A percentile compares a stretch with the other conserved stretches of the same genome.
Conservation (phyloP, 371 early-diverging fungal genomes). For the Rhizopus delemar region DNA sequence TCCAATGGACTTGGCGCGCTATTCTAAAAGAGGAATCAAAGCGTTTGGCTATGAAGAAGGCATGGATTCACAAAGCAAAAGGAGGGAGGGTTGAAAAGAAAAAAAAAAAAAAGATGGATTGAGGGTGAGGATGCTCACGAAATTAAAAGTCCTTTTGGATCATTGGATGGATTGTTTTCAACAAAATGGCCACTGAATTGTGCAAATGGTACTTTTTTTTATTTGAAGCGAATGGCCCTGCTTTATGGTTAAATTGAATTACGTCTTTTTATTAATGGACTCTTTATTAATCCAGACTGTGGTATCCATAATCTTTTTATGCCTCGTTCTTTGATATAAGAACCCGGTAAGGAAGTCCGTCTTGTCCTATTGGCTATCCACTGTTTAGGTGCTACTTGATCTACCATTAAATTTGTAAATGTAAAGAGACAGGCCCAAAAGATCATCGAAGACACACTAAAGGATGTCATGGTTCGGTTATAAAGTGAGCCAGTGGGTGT, state of each 20-base stretch:
- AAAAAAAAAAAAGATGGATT: no score
- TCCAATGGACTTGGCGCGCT: no score
- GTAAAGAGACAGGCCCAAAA: constrained; percentile 45
- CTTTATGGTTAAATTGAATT: constrained; percentile 19
- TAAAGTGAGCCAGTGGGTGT: constrained; percentile 14
- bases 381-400: constrained; percentile 20
- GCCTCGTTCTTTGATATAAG: constrained; percentile 12
- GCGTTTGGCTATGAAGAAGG: no score
- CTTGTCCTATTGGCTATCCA: background rate
- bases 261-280: constrained; percentile 15
- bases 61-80: no score
- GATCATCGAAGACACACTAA: constrained; percentile 24
- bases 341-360: constrained; percentile 29
- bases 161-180: no score
- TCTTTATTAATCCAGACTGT: constrained; percentile 11
- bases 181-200: no score
- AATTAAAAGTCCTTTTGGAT: no score
- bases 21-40: no score
- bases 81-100: no score
- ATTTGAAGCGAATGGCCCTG: background rate
- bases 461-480: no score
- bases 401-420: constrained; percentile 35
- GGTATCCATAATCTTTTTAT: constrained; percentile 20
- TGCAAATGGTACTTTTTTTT: no score
- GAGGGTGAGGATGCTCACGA: no score